Percentiles rank a stretch among this genome's conserved stretches.
Conservation (phyloP, 2,329 filamentous ascomycete genomes). For the Bipolaris bicolor region DNA sequence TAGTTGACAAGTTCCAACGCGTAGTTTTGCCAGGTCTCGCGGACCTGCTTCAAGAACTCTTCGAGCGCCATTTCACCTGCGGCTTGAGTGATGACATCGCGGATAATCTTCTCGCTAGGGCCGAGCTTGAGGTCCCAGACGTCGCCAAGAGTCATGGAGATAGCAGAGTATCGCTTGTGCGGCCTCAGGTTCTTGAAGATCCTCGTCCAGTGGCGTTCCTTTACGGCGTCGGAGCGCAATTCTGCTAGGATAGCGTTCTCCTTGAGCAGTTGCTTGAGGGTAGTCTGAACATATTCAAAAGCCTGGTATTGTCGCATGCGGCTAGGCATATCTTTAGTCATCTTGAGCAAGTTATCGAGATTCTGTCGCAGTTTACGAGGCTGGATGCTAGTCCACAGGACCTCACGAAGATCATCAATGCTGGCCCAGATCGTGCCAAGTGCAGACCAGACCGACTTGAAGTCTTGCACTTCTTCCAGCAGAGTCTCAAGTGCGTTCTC, state of each 20-base stretch:
- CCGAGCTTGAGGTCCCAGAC: slow-evolving; percentile 97
- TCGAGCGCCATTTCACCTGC: slow-evolving; percentile 98
- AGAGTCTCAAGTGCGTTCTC: slow-evolving; percentile 85
- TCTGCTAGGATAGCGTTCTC: slow-evolving; percentile 88
- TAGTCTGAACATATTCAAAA: slow-evolving; percentile 97
- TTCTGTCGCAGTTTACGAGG: slow-evolving; percentile 89
- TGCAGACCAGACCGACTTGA: slow-evolving; percentile 97
- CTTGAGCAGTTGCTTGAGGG: slow-evolving; percentile 86
- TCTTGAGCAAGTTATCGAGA: slow-evolving; percentile 91
- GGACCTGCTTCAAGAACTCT: slow-evolving; percentile 94
- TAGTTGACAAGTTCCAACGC: slow-evolving; percentile 93
- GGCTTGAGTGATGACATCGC: slow-evolving; percentile 92
- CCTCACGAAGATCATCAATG: slow-evolving; percentile 90
- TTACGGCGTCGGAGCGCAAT: slow-evolving; percentile 93
- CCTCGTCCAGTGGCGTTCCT: slow-evolving; percentile 95
- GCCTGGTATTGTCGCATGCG: slow-evolving; percentile 99
- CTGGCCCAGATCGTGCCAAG: slow-evolving; percentile 96
- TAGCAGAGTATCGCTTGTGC: slow-evolving; percentile 89
- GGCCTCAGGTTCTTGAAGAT: slow-evolving; percentile 97
- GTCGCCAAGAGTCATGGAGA: slow-evolving; percentile 95
- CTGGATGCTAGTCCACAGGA: slow-evolving; percentile 92
- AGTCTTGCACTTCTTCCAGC: slow-evolving; percentile 95
- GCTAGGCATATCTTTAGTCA: slow-evolving; percentile 99
- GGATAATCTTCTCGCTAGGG: slow-evolving; percentile 84
- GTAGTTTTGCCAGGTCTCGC: slow-evolving; percentile 96